Evolutionary conservation across 306 rosid genomes (phyloP).

Genomic region (Lagenaria siceraria): DNA sequence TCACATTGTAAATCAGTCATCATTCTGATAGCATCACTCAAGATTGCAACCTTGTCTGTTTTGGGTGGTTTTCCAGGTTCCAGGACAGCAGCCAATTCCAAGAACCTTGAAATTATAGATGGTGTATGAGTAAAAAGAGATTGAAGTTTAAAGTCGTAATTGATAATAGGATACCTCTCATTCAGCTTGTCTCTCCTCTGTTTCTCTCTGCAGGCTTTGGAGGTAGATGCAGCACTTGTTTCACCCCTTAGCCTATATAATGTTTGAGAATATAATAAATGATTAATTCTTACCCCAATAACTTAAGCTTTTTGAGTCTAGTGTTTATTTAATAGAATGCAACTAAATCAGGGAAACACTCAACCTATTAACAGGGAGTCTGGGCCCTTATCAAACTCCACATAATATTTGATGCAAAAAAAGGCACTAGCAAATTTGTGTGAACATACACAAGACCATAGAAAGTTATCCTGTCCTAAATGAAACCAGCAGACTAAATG

Average conservation of each 20-base stretch:
- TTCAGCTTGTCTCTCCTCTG: conserved; percentile 62
- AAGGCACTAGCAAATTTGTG: neutral
- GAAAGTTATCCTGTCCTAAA: neutral
- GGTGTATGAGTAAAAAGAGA: conserved; percentile 14
- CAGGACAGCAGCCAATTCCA: conserved; percentile 58
- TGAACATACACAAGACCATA: neutral
- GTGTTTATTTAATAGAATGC: neutral
- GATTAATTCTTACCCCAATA: neutral
- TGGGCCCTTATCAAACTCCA: neutral
- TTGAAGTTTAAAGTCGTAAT: neutral
- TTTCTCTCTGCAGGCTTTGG: conserved; percentile 74
- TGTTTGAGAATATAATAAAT: neutral
- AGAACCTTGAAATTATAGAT: conserved; percentile 30
- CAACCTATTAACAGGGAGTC: neutral
- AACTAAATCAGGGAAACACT: neutral
- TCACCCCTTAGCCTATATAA: conserved; percentile 45
- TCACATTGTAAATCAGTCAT: conserved; percentile 50
- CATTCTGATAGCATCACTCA: conserved; percentile 53
- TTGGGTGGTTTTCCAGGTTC: conserved; percentile 65
- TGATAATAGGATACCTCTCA: conserved; percentile 35
- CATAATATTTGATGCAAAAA: neutral
- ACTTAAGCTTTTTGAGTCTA: neutral
- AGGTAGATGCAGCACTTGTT: conserved; percentile 32
- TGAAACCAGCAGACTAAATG: neutral
- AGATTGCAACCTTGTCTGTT: conserved; percentile 61